phyloP scores from a whole-genome alignment of 768 basidiomycete genomes.

The Royoungia palumana region DNA sequence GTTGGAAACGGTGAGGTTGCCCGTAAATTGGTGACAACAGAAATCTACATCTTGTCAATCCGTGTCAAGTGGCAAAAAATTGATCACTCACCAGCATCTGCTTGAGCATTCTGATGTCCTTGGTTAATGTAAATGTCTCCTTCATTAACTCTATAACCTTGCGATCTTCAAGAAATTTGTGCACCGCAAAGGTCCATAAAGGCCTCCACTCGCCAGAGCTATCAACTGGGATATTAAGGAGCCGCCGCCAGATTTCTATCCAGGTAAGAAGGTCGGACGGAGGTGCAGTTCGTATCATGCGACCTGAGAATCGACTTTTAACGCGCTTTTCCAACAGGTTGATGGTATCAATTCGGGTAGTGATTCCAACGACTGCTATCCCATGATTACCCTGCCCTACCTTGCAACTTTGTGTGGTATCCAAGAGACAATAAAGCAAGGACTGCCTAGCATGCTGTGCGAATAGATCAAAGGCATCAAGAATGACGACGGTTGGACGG shows the following conservation, averaged over 20 bases:
- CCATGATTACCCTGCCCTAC: conserved; percentile 59
- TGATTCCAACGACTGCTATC: conserved; percentile 82
- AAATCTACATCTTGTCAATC: conserved; percentile 36
- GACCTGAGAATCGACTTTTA: conserved; percentile 93
- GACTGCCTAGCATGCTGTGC: conserved; percentile 89
- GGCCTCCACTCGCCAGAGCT: conserved; percentile 50
- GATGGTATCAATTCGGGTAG: conserved; percentile 83
- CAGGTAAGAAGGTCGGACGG: conserved; percentile 50
- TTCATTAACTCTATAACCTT: conserved; percentile 44
- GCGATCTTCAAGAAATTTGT: conserved; percentile 52
- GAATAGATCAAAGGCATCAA: conserved; percentile 94
- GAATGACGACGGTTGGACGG: conserved; percentile 75
- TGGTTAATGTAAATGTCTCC: conserved; percentile 60
- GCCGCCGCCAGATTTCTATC: conserved; percentile 43
- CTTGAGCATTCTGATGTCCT: conserved; percentile 55
- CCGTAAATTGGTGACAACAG: conserved; percentile 44
- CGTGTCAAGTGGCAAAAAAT: not conserved
- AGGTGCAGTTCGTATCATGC: conserved; percentile 76
- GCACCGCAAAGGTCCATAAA: conserved; percentile 57
- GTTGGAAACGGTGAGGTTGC: conserved; percentile 54
- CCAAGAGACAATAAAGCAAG: conserved; percentile 90
- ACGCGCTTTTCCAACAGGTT: conserved; percentile 93
- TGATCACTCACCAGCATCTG: conserved; percentile 57
- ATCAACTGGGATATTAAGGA: conserved; percentile 37
- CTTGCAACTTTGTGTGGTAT: conserved; percentile 86